These are phyloP conservation scores for Geotrichum reessii DNA, from an alignment of 1,139 yeast genomes.

Conservation along the genomic window DNA sequence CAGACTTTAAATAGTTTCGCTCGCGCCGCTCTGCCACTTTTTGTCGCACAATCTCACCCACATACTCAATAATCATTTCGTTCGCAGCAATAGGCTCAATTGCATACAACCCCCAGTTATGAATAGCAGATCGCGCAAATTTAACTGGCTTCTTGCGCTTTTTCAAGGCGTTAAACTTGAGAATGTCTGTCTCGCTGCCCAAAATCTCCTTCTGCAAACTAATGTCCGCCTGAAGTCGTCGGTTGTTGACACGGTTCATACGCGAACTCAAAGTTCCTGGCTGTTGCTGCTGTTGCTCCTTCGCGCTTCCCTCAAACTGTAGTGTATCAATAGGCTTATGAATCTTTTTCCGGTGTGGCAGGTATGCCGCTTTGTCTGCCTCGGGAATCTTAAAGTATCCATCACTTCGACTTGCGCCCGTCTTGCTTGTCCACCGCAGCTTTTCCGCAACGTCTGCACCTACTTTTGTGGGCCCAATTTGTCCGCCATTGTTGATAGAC, in stretches of 20 bases:
- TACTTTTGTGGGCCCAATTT: conserved; percentile 9
- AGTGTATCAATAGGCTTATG: conserved; percentile 38
- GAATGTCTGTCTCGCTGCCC: conserved; percentile 75
- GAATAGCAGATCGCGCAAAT: conserved; percentile 93
- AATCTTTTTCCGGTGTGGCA: conserved; percentile 68
- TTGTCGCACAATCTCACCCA: conserved; percentile 93
- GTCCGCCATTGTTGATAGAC: conserved; percentile 21
- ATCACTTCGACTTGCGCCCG: conserved; percentile 67
- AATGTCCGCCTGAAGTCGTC: conserved; percentile 87
- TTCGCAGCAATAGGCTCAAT: conserved; percentile 88
- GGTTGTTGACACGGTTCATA: conserved; percentile 79
- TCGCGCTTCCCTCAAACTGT: conserved; percentile 29
- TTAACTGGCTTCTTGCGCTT: conserved; percentile 91
- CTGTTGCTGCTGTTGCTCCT: conserved; percentile 36
- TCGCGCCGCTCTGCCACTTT: conserved; percentile 94
- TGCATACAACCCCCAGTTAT: conserved; percentile 97
- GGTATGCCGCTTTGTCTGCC: conserved; percentile 62
- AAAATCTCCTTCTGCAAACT: conserved; percentile 72
- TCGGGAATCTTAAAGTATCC: conserved; percentile 75
- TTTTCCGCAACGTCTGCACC: conserved; percentile 16
- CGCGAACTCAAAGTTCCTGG: conserved; percentile 58
- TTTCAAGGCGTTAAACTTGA: conserved; percentile 71
- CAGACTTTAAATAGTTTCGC: conserved; percentile 75
- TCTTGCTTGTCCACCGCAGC: conserved; percentile 23
- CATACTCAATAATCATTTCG: conserved; percentile 97